Base-by-base conservation (phyloP, 495 filamentous ascomycete species). In the Recurvomyces mirabilis region DNA sequence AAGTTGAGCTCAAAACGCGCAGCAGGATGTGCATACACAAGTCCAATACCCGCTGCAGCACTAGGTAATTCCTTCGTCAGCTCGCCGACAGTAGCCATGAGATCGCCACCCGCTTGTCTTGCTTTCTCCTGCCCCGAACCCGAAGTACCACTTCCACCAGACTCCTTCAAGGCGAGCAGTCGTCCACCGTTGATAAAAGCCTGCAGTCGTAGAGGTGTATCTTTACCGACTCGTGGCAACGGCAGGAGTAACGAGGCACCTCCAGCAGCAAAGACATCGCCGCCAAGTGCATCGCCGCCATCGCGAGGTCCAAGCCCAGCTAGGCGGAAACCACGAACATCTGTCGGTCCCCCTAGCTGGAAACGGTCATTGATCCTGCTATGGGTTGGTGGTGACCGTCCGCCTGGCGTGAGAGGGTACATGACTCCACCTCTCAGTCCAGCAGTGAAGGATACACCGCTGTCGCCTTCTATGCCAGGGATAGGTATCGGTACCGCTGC, bases 1-100 rank as follows among this genome's bases (percentile, higher is more conserved):
- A 96, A 94, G 58, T 95, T 96, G 45, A 98, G 64, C 69, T 98
- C 91, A 54, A 98, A 94, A 45, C 91, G 71, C 28, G 89, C 91
- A 5, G 85, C 75, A 0, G 84, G 85, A 60, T 93, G 87, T 18
- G 87, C 93, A 61, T 98, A 98, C 13, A 98, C 86, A 12, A 98
- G 59, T 2, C 91, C 91, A 21, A 95, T 62, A 19, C 91, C 91
- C 1, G 84, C 91, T 2, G 91, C 81, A 19, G 86, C 65, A 57
- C 86, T 95, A 11, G 91, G 91, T 30, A 89, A 60, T 4, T 81
- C 85, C 39, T 79, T 81, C 4, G 65, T 66, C 33, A 94, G 63
- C 51, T 87, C 81, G n/a, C 59, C 54, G 10, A 82, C 31, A 17
- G 78, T 76, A 3, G 65, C 66, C 26, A 60, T 38, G 51, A 80